Percentiles rank a stretch among this genome's conserved stretches.
These are phyloP conservation scores for Botrytis paeoniae DNA, from an alignment of 2,329 filamentous ascomycete species.

Conservation along the genomic window DNA sequence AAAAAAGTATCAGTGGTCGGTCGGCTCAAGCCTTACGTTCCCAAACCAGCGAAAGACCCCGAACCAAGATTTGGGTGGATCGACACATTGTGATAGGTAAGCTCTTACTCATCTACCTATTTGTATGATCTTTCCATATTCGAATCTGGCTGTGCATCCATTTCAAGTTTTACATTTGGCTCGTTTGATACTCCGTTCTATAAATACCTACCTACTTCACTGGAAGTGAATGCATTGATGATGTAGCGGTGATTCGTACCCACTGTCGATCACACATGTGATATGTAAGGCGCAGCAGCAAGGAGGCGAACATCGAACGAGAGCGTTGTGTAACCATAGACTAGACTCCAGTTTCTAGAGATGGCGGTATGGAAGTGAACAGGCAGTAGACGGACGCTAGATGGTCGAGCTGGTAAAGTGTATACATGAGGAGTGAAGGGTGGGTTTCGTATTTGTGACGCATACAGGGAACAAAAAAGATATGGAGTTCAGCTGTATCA, in stretches of 20 bases:
- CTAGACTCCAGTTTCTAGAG: not conserved
- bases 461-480: not conserved
- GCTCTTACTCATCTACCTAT: not conserved
- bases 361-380: not conserved
- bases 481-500: not conserved
- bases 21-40: not conserved
- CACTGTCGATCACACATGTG: slow-evolving; percentile 1
- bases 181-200: not conserved
- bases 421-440: not conserved
- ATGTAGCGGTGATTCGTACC: not conserved
- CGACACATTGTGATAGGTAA: not conserved
- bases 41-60: not conserved
- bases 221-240: not conserved
- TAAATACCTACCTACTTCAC: not conserved
- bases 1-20: not conserved
- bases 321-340: not conserved
- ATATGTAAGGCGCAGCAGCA: not conserved
- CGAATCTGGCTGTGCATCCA: not conserved
- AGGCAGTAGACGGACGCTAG: not conserved
- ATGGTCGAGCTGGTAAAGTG: not conserved
- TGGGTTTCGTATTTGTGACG: not conserved
- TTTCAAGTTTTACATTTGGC: not conserved
- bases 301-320: not conserved
- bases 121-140: not conserved
- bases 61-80: not conserved